A percentile compares a stretch with the other conserved stretches of the same genome.
These are phyloP conservation scores for Phragmites australis DNA, from an alignment of 176 grass and related monocot genomes.

Conservation along the genomic window DNA sequence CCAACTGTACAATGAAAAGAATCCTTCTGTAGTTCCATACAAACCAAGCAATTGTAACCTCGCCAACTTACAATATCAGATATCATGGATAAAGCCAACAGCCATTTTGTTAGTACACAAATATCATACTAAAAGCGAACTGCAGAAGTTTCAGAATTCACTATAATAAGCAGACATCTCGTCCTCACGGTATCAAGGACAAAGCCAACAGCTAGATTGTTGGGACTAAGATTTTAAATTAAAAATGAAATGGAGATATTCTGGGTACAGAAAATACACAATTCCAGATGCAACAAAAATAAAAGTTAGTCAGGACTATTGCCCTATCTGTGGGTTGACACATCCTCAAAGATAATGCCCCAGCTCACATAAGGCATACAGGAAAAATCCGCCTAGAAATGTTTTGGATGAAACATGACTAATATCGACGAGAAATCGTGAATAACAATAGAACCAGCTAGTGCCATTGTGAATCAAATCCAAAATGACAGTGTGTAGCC, in stretches of 20 bases:
- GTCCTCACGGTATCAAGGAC: neutral
- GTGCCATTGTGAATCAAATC: neutral
- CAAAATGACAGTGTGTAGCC: neutral
- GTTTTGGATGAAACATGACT: neutral
- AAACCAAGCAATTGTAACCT: neutral
- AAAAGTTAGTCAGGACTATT: neutral
- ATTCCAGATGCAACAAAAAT: neutral
- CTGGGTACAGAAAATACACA: too few species aligned
- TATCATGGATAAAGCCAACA: neutral
- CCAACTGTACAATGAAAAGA: neutral
- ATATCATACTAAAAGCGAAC: neutral
- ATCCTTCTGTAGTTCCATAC: neutral
- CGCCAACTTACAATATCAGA: neutral
- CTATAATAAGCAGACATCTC: neutral
- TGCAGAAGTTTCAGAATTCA: neutral
- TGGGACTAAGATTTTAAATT: neutral
- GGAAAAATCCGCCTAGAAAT: neutral
- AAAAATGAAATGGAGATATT: neutral
- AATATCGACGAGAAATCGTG: neutral
- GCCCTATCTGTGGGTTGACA: neutral
- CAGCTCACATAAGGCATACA: neutral
- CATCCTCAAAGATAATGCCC: neutral
- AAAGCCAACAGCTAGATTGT: neutral
- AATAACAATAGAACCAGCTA: neutral
- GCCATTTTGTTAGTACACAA: neutral